These are phyloP conservation scores for Phialophora macrospora DNA, from an alignment of 2,329 filamentous ascomycete species.

Conservation along the genomic window DNA sequence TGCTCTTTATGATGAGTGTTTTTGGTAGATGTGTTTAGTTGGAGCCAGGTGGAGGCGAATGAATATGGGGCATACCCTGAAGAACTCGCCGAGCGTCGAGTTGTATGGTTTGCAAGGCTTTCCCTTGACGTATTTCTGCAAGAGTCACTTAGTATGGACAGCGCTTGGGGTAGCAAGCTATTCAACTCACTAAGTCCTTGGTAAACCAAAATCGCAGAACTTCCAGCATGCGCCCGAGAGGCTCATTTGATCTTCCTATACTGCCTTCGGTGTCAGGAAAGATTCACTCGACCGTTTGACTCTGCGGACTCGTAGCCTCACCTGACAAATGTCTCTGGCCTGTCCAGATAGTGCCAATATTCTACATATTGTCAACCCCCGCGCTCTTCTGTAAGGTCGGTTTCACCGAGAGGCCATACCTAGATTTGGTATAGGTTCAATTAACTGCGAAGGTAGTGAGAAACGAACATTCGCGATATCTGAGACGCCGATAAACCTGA, in stretches of 20 bases:
- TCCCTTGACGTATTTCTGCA: constrained; percentile 92
- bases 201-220: constrained; percentile 98
- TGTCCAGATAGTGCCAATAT: constrained; percentile 98
- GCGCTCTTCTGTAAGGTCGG: background rate
- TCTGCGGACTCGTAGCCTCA: constrained; percentile 43
- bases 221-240: constrained; percentile 90
- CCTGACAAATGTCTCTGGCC: constrained; percentile 84
- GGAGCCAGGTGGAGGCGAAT: background rate
- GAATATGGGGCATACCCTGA: constrained; percentile 68
- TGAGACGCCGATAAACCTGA: constrained; percentile 90
- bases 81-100: constrained; percentile 95
- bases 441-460: constrained; percentile 89
- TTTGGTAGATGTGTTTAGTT: background rate
- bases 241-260: constrained; percentile 87
- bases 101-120: constrained; percentile 99
- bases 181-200: constrained; percentile 73
- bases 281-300: background rate
- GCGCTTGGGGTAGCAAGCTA: no score
- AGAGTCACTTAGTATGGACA: no score
- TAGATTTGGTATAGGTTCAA: constrained; percentile 94
- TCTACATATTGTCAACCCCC: constrained; percentile 57
- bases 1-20: background rate
- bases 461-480: constrained; percentile 96
- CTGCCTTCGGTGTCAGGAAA: constrained; percentile 53
- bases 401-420: constrained; percentile 50